Evolutionary conservation across 1,139 yeast genomes (phyloP), one percentile per base, ranked within the genome.

Genomic region (Suhomyces coccinellae): DNA sequence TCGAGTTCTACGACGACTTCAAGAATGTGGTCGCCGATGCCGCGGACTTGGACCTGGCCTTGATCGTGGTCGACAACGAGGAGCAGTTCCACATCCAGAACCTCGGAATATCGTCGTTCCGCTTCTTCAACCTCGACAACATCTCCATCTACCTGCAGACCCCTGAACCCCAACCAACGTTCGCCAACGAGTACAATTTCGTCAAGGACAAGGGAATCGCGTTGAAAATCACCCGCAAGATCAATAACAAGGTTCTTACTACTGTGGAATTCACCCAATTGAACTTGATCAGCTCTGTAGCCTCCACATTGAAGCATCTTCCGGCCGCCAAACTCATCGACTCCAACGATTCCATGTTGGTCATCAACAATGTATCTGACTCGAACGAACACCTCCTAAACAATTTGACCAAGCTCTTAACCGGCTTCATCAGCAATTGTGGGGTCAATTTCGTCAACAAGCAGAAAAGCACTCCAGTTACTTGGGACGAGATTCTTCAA

Each of bases 261-360:
- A 54, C 59, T 15, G 61, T 66, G 9, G 69, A 63, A 16, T 85
- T 77, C 58, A 77, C 82, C 14, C 89, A 84, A 49, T 69, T 79
- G 48, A 83, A 82, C 53, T 66, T 86, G 44, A 83, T 84, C 12
- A 79, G 88, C 50, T 71, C 84, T 1, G 66, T 84, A 13, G 85
- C 90, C 0, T 73, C 88, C 0, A 76, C 80, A 38, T 66, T 85
- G 38, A 81, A 79, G 59, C 80, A 80, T 17, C 64, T 84, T 26
- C 88, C 91, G 0, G 46, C 66, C 6, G 66, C 65, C 0, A 73
- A 77, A 40, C 67, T 66, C 17, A 61, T 83, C 51, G 54, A 53
- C 2, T 43, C 56, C 0, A 51, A 59, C 0, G 90, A 85, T 52
- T 60, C 52, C 3, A 38, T 84, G 15, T 54, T 79, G 8, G 59